Percentiles rank a stretch among this genome's conserved stretches.
Conservation (phyloP, 495 filamentous ascomycete genomes). For the Penicillium fimorum region DNA sequence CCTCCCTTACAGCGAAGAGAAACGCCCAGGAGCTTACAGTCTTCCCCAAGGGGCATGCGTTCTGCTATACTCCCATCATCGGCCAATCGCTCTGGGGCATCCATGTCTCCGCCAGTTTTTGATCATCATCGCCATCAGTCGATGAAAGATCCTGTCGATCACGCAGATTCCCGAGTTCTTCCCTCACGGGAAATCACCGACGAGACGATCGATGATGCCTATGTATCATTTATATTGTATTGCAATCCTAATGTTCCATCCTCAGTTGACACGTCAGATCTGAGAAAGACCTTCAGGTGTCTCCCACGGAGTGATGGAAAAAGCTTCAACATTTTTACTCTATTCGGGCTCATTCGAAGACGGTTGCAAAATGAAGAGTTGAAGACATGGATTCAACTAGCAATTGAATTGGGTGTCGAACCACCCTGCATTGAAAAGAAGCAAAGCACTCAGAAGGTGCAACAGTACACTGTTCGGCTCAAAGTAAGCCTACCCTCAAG, state of each 20-base stretch:
- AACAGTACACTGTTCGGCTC: conserved; percentile 92
- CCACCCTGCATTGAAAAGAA: conserved; percentile 80
- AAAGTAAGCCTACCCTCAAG: conserved; percentile 58
- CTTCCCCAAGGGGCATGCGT: conserved; percentile 41
- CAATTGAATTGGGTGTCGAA: conserved; percentile 86
- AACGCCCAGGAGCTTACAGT: conserved; percentile 46
- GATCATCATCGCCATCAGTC: conserved; percentile 34
- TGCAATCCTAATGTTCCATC: conserved; percentile 78
- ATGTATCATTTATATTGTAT: conserved; percentile 84
- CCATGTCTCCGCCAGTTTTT: conserved; percentile 45
- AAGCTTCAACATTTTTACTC: conserved; percentile 76
- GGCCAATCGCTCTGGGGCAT: conserved; percentile 34
- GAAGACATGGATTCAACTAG: conserved; percentile 94
- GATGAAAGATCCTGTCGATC: conserved; percentile 36
- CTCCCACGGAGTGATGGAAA: conserved; percentile 93
- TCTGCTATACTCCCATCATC: conserved; percentile 32
- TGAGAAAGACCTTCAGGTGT: conserved; percentile 76
- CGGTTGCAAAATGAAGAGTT: conserved; percentile 76
- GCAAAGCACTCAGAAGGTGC: conserved; percentile 93
- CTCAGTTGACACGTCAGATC: conserved; percentile 67
- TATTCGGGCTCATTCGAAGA: conserved; percentile 82
- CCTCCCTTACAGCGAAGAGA: conserved; percentile 43
- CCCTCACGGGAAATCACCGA: conserved; percentile 70
- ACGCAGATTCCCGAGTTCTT: conserved; percentile 45
- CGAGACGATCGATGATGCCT: conserved; percentile 80